These are phyloP conservation scores for Platanus orientalis DNA, from an alignment of 164 flowering plant genomes.

Conservation along the genomic window DNA sequence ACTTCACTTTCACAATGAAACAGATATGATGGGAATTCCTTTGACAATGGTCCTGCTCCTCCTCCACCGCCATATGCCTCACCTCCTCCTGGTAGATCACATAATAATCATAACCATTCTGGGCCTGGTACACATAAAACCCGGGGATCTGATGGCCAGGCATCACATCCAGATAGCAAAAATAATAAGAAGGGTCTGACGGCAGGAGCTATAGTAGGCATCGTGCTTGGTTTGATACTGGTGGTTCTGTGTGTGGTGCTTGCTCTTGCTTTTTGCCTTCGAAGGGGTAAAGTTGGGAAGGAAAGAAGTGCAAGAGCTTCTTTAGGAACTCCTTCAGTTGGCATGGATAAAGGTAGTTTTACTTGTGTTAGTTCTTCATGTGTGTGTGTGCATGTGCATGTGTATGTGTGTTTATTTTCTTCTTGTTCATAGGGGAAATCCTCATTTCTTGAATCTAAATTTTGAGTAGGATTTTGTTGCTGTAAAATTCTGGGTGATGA, in stretches of 20 bases:
- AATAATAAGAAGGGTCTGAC: conserved; percentile 29
- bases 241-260: conserved; percentile 34
- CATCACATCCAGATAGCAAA: conserved; percentile 25
- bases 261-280: conserved; percentile 51
- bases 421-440: background rate
- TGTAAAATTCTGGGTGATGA: too few relatives aligned
- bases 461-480: background rate
- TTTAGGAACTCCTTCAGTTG: conserved; percentile 37
- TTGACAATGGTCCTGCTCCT: conserved; percentile 85
- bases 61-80: conserved; percentile 79
- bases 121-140: conserved; percentile 31
- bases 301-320: conserved; percentile 37
- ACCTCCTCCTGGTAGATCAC: conserved; percentile 67
- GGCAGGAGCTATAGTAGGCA: conserved; percentile 59
- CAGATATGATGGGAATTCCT: conserved; percentile 84
- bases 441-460: background rate
- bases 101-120: conserved; percentile 32
- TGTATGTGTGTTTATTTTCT: too few relatives aligned
- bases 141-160: conserved; percentile 24
- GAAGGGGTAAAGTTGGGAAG: conserved; percentile 35
- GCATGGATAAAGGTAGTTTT: conserved; percentile 41
- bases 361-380: background rate
- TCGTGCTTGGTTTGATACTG: conserved; percentile 46
- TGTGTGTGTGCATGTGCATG: too few relatives aligned
- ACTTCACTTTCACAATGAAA: conserved; percentile 13